Conservation (phyloP, 305 asterid species). For the Lippia alba region DNA sequence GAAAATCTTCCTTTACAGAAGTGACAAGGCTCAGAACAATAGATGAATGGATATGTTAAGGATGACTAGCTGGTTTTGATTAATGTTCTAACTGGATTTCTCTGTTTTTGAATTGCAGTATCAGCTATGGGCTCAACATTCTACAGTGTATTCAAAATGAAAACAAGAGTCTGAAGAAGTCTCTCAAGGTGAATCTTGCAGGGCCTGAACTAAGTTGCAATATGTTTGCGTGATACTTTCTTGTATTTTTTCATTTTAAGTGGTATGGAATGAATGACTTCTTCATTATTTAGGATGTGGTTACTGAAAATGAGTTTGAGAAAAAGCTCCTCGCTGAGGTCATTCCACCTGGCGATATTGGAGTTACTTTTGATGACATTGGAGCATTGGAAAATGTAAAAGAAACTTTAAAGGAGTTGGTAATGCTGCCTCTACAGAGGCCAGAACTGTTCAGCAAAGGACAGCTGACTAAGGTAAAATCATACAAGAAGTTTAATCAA, state of each 20-base stretch:
- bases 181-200: slow-evolving; percentile 61
- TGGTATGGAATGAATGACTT: slow-evolving; percentile 15
- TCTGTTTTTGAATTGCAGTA: slow-evolving; percentile 47
- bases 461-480: slow-evolving; percentile 76
- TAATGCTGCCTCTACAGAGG: slow-evolving; percentile 93
- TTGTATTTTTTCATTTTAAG: slow-evolving; percentile 24
- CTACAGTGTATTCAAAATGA: slow-evolving; percentile 77
- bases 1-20: slow-evolving; percentile 19
- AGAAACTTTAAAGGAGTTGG: slow-evolving; percentile 90
- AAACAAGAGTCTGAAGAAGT: slow-evolving; percentile 74
- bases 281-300: slow-evolving; percentile 70
- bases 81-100: slow-evolving; percentile 33
- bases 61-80: slow-evolving; percentile 22
- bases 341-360: slow-evolving; percentile 88
- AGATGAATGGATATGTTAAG: slow-evolving; percentile 6
- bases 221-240: slow-evolving; percentile 20
- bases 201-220: slow-evolving; percentile 24
- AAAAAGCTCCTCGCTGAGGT: slow-evolving; percentile 87
- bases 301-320: slow-evolving; percentile 90
- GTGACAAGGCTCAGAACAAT: background rate
- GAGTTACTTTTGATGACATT: slow-evolving; percentile 88
- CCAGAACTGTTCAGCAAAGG: slow-evolving; percentile 91
- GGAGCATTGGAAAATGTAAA: slow-evolving; percentile 92
- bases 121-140: slow-evolving; percentile 68
- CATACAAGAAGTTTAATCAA: slow-evolving; percentile 22